Evolutionary conservation across 2,329 filamentous ascomycete species (phyloP), one percentile per base, ranked within the genome.

Genomic region (Aureobasidium sp.): DNA sequence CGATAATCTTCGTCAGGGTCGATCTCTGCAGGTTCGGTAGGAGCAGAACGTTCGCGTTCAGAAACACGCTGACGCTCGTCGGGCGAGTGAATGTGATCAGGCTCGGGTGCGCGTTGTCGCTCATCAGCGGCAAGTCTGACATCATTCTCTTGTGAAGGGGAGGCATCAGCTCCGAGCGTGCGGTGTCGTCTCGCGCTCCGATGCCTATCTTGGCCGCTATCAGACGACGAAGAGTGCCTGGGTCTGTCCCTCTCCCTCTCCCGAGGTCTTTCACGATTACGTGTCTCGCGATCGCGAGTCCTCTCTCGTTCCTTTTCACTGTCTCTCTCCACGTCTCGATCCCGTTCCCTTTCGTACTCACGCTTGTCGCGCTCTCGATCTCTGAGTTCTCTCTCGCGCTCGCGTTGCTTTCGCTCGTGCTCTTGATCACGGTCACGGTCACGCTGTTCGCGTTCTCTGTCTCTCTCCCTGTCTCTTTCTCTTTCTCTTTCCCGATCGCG

Each of bases 1-100:
- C 77, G 75, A 63, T 79, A 80, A 37, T 80, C 78, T 64, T 79
- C 77, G 42, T 80, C 78, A 4, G 78, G 74, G 59, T 80, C 78
- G 2, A 77, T 53, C 21, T 69, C 64, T n/a, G 61, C 17, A 45
- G 69, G 66, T 4, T 68, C 64, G 33, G 64, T 65, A 40, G 57
- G 49, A 13, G 53, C 47, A 23, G 46, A 7, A 31, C 66, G 59
- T 3, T 74, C 73, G 11, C 58, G 49, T 19, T 66, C 64, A 13
- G 53, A 9, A 31, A 19, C 45, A 19, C 45, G 27, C 9, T 47
- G 45, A 31, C n/a, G 45, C 8, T 31, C 27, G 4, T 47, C 45
- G 45, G 45, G 21, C 15, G 58, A 40, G 23, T 60, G 17, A 5
- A 19, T 31, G 27, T 19, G 45, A 37, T 23, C 63, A 45, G 38